Evolutionary conservation across 2,329 filamentous ascomycete genomes (phyloP).

Genomic region (Botrytis tulipae): DNA sequence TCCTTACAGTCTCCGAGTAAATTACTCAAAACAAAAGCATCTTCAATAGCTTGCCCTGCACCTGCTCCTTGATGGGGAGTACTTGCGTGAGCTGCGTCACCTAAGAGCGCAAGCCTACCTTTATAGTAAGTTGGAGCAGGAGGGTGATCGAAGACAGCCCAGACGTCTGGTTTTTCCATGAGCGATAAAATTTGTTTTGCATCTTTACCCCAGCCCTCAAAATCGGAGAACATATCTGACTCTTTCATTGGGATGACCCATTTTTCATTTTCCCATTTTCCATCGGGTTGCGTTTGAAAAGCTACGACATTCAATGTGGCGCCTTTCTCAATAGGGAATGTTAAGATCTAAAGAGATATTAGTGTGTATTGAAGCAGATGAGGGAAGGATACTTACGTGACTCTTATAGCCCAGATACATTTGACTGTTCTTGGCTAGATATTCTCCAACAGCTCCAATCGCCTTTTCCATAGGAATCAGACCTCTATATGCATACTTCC

Average conservation of each 20-base stretch:
- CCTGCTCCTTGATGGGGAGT: slow-evolving; percentile 56
- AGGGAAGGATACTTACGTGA: slow-evolving; percentile 57
- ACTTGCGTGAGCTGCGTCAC: slow-evolving; percentile 56
- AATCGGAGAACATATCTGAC: slow-evolving; percentile 42
- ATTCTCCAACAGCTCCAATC: slow-evolving; percentile 45
- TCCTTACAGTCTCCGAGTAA: slow-evolving; percentile 46
- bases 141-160: slow-evolving; percentile 55
- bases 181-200: slow-evolving; percentile 40
- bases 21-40: slow-evolving; percentile 47
- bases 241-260: slow-evolving; percentile 44
- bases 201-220: slow-evolving; percentile 41
- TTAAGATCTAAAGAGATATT: slow-evolving; percentile 6
- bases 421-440: slow-evolving; percentile 48
- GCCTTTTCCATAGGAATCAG: slow-evolving; percentile 58
- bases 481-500: slow-evolving; percentile 59
- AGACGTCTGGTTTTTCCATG: slow-evolving; percentile 45
- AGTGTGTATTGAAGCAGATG: slow-evolving; percentile 40
- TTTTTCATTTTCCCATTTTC: slow-evolving; percentile 40
- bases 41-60: slow-evolving; percentile 56
- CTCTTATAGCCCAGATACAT: slow-evolving; percentile 56
- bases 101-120: slow-evolving; percentile 48
- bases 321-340: slow-evolving; percentile 47
- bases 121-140: slow-evolving; percentile 45
- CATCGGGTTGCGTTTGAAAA: slow-evolving; percentile 35
- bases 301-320: slow-evolving; percentile 54